Evolutionary conservation across 2,329 filamentous ascomycete species (phyloP), one percentile per base, ranked within the genome.

Genomic region (Chaetothyriales sp.): DNA sequence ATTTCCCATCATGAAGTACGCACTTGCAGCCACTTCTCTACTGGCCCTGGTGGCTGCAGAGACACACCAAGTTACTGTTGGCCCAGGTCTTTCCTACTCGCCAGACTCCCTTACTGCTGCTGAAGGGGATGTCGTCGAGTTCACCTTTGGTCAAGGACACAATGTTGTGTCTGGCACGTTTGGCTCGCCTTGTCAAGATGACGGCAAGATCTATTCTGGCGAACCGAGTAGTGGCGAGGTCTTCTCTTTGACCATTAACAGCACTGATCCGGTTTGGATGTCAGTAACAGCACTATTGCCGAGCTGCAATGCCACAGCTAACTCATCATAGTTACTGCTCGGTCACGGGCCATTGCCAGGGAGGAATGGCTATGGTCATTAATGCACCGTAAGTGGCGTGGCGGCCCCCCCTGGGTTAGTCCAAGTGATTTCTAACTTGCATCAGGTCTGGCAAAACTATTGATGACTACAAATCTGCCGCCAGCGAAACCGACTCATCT

Each of bases 91-190:
- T 20, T 63, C 59, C 28, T 77, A 76, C 62, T 64, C 58, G 9
- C 75, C 75, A 2, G 65, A 69, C 51, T 68, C 66, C 40, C 55
- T 75, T 50, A 64, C 63, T n/a, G 73, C 75, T 15, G 59, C 65
- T 22, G 53, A 67, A 2, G 75, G 75, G 51, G 74, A 74, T 55
- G 66, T 71, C 46, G 66, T 78, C 47, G 72, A 76, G 58, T 77
- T 77, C 64, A 72, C 76, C 58, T 78, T 77, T 63, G 69, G 70
- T 51, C 67, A 71, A 2, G 73, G 73, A 59, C 74, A 77, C 66
- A 73, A 70, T 9, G 72, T 78, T 13, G 72, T 70, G 6, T 69
- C 73, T 56, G 70, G 72, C 25, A 67, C 70, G 44, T 77, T 77
- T 59, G 66, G 66, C 51, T 66, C 70, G 13, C 74, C 75, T 1